Conservation (phyloP, 2,329 filamentous ascomycete genomes). For the Xylaria sp. region DNA sequence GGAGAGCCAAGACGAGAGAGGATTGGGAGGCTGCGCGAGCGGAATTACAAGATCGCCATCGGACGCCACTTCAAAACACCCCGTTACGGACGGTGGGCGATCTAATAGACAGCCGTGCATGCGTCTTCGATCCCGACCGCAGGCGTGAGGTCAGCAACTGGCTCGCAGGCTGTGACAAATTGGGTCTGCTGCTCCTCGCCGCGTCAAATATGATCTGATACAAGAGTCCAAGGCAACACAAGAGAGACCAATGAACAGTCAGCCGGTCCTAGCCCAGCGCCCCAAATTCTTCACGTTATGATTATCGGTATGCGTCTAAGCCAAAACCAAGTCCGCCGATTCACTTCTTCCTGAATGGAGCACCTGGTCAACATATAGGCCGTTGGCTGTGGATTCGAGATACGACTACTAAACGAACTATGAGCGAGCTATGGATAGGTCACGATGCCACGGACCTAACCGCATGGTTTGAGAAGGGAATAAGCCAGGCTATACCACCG, state of each 20-base stretch:
- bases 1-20: slow-evolving; percentile 37
- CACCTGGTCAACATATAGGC: not conserved
- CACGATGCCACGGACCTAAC: not conserved
- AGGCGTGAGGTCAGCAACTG: slow-evolving; percentile 37
- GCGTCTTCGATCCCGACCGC: slow-evolving; percentile 27
- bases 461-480: not conserved
- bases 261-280: not conserved
- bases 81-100: slow-evolving; percentile 39
- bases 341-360: not conserved
- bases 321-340: not conserved
- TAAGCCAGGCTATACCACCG: not conserved
- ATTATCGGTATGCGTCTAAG: not conserved
- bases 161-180: slow-evolving; percentile 41
- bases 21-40: slow-evolving; percentile 39
- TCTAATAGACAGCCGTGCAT: slow-evolving; percentile 37
- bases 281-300: no score
- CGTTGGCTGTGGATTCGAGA: not conserved
- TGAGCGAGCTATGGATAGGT: not conserved
- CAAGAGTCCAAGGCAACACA: not conserved
- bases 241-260: not conserved
- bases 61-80: not conserved
- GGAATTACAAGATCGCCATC: slow-evolving; percentile 9
- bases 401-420: not conserved
- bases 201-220: slow-evolving; percentile 29
- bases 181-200: slow-evolving; percentile 35